phyloP scores from a whole-genome alignment of 2,329 filamentous ascomycete genomes.

The Dendrostoma leiphaemia region DNA sequence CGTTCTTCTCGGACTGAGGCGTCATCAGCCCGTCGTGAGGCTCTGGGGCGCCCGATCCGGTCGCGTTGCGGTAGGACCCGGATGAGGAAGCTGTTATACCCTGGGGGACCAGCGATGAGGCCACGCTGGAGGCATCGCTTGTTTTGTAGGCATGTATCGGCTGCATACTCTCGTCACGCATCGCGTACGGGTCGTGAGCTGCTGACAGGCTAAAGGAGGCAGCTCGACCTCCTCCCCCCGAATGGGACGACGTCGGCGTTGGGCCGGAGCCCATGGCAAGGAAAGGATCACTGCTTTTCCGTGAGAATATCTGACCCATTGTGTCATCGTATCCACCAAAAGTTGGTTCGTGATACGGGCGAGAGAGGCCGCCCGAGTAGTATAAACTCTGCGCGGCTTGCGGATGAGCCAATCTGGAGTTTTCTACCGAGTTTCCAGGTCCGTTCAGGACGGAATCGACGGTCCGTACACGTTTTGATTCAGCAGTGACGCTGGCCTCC shows the following conservation, averaged over 20 bases:
- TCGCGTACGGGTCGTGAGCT: conserved; percentile 21
- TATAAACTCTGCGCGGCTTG: conserved; percentile 7
- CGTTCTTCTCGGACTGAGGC: conserved; percentile 39
- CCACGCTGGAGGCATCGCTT: conserved; percentile 37
- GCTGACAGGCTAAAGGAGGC: conserved; percentile 18
- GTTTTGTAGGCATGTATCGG: conserved; percentile 28
- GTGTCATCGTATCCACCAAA: conserved; percentile 15
- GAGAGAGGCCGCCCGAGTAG: conserved; percentile 4
- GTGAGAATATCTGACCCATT: conserved; percentile 4
- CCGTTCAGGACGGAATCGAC: neutral
- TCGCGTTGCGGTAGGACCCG: conserved; percentile 20
- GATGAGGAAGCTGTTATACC: conserved; percentile 31
- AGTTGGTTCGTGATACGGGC: conserved; percentile 7
- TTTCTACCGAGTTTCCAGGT: neutral
- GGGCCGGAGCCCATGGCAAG: conserved; percentile 15
- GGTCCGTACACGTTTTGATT: conserved; percentile 9
- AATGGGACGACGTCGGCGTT: conserved; percentile 23
- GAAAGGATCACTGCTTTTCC: conserved; percentile 12
- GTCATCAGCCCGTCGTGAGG: conserved; percentile 35
- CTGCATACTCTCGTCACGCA: conserved; percentile 23
- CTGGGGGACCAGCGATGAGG: conserved; percentile 37
- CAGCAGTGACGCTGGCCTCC: conserved; percentile 26
- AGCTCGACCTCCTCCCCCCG: conserved; percentile 15
- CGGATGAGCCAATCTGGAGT: neutral
- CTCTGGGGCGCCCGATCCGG: conserved; percentile 33